Evolutionary conservation across 441 rosid genomes (phyloP).

Genomic region (Pelargonium australe): DNA sequence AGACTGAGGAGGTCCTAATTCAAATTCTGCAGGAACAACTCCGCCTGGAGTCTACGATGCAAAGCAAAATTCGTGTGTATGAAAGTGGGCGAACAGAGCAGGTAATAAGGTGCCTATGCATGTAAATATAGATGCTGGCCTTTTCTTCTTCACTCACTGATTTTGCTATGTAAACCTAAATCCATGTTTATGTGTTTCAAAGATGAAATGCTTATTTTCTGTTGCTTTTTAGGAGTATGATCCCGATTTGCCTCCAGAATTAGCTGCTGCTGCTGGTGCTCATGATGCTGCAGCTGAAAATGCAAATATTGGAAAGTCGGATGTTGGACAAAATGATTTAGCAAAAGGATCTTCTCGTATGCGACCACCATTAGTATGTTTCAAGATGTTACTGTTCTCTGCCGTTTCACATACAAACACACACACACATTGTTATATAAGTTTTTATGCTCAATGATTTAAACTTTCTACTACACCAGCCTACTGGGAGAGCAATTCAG

Average conservation of each 20-base stretch:
- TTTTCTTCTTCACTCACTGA: not conserved
- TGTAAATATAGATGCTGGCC: conserved; percentile 6
- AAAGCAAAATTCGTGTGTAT: conserved; percentile 96
- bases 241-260: conserved; percentile 96
- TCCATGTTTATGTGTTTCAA: not conserved
- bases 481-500: conserved; percentile 94
- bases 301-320: conserved; percentile 51
- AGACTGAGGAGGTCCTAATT: conserved; percentile 24
- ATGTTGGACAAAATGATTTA: conserved; percentile 52
- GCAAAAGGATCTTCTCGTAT: conserved; percentile 50
- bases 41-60: conserved; percentile 88
- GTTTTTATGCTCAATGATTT: conserved; percentile 10
- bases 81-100: conserved; percentile 93
- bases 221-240: conserved; percentile 65
- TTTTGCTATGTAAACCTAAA: not conserved
- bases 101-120: conserved; percentile 39
- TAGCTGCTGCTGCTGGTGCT: conserved; percentile 84
- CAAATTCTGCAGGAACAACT: conserved; percentile 63
- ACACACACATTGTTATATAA: conserved; percentile 7
- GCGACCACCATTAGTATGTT: conserved; percentile 78
- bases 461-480: conserved; percentile 42
- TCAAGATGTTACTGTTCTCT: conserved; percentile 1
- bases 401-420: not conserved
- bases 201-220: conserved; percentile 12
- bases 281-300: conserved; percentile 58